Percentiles rank a stretch among this genome's conserved stretches.
Conservation (phyloP, 306 rosid species). For the Datisca glomerata region DNA sequence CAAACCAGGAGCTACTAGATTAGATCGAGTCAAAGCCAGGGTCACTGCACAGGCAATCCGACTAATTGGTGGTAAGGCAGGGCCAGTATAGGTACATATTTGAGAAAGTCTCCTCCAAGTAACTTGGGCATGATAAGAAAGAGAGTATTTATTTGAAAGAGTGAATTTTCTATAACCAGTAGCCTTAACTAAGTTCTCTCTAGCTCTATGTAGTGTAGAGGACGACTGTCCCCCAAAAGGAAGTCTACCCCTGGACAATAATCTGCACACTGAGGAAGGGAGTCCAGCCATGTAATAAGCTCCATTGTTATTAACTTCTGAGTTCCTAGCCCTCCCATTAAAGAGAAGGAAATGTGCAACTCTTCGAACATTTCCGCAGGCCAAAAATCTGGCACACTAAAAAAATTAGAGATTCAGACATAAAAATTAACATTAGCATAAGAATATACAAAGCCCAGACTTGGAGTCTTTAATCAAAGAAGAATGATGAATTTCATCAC, state of each 20-base stretch:
- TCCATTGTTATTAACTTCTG: constrained; percentile 12
- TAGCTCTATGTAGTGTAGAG: constrained; percentile 20
- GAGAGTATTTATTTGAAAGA: constrained; percentile 17
- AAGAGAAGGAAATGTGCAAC: constrained; percentile 21
- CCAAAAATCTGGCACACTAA: constrained; percentile 26
- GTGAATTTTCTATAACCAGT: constrained; percentile 23
- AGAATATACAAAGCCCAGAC: not conserved
- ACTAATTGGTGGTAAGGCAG: constrained; percentile 34
- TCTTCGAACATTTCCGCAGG: constrained; percentile 32
- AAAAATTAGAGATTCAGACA: not conserved
- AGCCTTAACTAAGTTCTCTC: constrained; percentile 13
- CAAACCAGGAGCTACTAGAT: constrained; percentile 49
- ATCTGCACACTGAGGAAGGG: constrained; percentile 17
- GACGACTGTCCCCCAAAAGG: constrained; percentile 21
- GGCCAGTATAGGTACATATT: constrained; percentile 27
- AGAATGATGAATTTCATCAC: no score
- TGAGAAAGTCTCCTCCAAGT: constrained; percentile 49
- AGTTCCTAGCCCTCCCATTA: constrained; percentile 15
- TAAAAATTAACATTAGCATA: not conserved
- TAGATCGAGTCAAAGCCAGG: constrained; percentile 51
- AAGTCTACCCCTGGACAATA: constrained; percentile 18
- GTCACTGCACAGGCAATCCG: constrained; percentile 56
- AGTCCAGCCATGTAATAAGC: constrained; percentile 14
- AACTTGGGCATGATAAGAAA: constrained; percentile 33
- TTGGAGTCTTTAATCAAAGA: no score